Conservation (phyloP, 495 filamentous ascomycete genomes). For the Penicillium arizonense region DNA sequence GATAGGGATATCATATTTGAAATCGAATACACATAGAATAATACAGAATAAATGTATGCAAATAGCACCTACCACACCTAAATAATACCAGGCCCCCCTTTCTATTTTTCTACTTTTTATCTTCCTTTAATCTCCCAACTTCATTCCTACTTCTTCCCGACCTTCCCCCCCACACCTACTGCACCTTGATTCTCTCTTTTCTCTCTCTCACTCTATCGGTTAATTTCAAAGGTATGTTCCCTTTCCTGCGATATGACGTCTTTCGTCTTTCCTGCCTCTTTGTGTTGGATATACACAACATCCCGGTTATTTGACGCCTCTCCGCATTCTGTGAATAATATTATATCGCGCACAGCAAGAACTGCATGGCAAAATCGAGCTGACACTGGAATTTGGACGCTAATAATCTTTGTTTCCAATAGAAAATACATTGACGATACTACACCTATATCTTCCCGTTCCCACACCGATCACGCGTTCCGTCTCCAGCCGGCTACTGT, state of each 20-base stretch:
- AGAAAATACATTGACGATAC: neutral
- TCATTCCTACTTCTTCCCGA: neutral
- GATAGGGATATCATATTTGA: neutral
- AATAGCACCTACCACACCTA: constrained; percentile 33
- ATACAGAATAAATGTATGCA: constrained; percentile 15
- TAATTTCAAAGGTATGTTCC: too few species aligned
- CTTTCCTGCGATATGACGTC: too few species aligned
- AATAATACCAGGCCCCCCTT: constrained; percentile 13
- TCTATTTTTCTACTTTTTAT: constrained; percentile 11
- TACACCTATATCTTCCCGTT: neutral
- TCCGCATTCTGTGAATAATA: too few species aligned
- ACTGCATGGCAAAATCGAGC: too few species aligned
- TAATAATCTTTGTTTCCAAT: neutral
- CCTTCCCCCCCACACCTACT: neutral
- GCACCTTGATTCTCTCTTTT: neutral
- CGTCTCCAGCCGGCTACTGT: constrained; percentile 12
- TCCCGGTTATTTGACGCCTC: too few species aligned
- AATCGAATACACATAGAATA: neutral
- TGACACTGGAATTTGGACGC: neutral
- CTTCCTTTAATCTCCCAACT: constrained; percentile 4
- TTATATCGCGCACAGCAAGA: too few species aligned
- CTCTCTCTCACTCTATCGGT: neutral
- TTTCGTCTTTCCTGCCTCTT: too few species aligned
- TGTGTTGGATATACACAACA: too few species aligned
- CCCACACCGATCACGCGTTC: constrained; percentile 13